Evolutionary conservation across 345 rosid genomes (phyloP).

Genomic region (Brassica juncea): DNA sequence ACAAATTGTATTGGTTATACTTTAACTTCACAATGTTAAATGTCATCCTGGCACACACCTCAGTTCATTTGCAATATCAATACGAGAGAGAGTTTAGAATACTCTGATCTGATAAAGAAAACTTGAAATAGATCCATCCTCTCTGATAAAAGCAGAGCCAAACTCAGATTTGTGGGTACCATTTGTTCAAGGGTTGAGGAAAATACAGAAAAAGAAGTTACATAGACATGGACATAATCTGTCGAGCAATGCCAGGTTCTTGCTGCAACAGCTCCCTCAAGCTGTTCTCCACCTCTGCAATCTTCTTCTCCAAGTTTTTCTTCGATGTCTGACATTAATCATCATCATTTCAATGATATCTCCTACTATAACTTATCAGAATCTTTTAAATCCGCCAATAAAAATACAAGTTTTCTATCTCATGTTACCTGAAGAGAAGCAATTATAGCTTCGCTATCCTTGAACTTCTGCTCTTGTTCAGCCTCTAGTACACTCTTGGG

Average conservation of each 20-base stretch:
- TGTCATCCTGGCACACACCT: neutral
- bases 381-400: neutral
- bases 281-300: conserved; percentile 79
- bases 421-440: conserved; percentile 63
- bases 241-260: conserved; percentile 86
- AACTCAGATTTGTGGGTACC: conserved; percentile 1
- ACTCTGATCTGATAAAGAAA: neutral
- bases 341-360: neutral
- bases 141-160: conserved; percentile 2
- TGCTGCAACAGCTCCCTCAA: conserved; percentile 88
- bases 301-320: conserved; percentile 92
- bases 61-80: neutral
- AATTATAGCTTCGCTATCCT: conserved; percentile 83
- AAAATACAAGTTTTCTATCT: neutral
- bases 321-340: conserved; percentile 60
- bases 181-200: neutral
- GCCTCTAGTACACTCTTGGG: conserved; percentile 59
- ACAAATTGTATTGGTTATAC: neutral
- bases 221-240: conserved; percentile 81
- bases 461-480: conserved; percentile 85
- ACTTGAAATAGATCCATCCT: neutral
- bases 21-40: neutral
- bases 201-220: conserved; percentile 2
- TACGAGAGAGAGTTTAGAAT: neutral
- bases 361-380: neutral